Base-by-base conservation (phyloP, 352 stramenopile species). In the Pythium phragmitis region DNA sequence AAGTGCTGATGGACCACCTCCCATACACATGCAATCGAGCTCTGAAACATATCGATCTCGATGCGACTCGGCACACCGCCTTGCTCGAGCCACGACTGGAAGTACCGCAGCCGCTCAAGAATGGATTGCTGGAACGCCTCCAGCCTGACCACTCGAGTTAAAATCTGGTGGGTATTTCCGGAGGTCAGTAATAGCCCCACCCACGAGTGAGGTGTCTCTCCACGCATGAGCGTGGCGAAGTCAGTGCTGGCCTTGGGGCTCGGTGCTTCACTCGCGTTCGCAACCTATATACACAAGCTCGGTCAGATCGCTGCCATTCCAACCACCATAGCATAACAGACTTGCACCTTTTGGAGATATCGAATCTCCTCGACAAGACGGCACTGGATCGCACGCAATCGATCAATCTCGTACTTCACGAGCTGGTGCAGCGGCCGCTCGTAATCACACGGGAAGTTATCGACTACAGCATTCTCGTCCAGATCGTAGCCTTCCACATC, bases 1-100 rank as follows among this genome's bases (percentile, higher is more conserved):
- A 87, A 85, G 56, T 89, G 70, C 34, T 86, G 80, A 30, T 89
- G 80, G 51, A 85, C 75, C 7, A 75, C 62, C 26, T 86, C 77
- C 2, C 86, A 57, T 1, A 83, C 63, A 54, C 60, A 74, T 76
- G 57, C 33, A 16, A 61, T 43, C 1, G 63, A 74, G 1, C 58
- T 70, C 7, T 75, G 52, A n/a, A 89, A 89, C 37, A 68, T 74
- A 57, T 83, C 66, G 41, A 87, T 43, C 5, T 48, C 51, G 2
- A 89, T 39, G 34, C 69, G 75, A 21, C 55, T 46, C 2, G 68
- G 60, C 19, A 54, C 39, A 1, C 34, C 34, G 34, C 76, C 71
- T 1, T 58, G 41, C 2, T 77, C 71, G 8, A 63, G 6, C 63
- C 77, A 86, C 21, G 58, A 49, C 12, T 73, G 55, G 55, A 91